These are phyloP conservation scores for Penicillium cataractarum DNA, from an alignment of 495 filamentous ascomycete species.

Conservation along the genomic window DNA sequence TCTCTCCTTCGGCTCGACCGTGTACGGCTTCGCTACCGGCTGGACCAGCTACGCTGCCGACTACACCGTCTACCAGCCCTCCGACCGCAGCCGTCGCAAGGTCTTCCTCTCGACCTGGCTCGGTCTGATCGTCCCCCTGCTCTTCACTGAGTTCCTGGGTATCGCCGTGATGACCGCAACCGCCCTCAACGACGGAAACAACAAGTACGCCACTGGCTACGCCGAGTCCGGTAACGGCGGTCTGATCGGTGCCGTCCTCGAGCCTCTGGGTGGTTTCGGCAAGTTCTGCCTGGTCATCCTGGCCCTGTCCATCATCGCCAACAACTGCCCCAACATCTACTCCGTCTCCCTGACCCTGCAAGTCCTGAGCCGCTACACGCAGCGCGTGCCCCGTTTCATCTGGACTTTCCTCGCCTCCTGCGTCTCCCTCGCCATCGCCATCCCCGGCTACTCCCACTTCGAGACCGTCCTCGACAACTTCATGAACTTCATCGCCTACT, in stretches of 20 bases:
- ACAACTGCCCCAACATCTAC: conserved; percentile 91
- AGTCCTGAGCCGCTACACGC: conserved; percentile 64
- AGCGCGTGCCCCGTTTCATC: conserved; percentile 74
- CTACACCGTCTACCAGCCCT: conserved; percentile 83
- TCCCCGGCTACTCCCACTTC: conserved; percentile 78
- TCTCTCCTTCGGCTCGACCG: conserved; percentile 72
- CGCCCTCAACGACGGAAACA: conserved; percentile 47
- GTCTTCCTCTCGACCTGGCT: conserved; percentile 72
- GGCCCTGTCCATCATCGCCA: conserved; percentile 77
- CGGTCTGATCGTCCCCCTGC: conserved; percentile 71
- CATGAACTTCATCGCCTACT: conserved; percentile 81
- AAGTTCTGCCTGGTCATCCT: conserved; percentile 83
- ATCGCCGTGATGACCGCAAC: conserved; percentile 72
- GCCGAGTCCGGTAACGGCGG: conserved; percentile 66
- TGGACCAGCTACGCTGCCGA: conserved; percentile 83
- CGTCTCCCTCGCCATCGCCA: conserved; percentile 74
- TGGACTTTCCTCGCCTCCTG: conserved; percentile 72
- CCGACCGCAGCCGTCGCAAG: conserved; percentile 55
- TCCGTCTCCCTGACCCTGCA: conserved; percentile 77
- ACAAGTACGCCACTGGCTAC: conserved; percentile 66
- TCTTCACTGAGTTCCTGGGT: conserved; percentile 81
- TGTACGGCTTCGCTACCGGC: conserved; percentile 79
- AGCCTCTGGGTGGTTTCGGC: conserved; percentile 72
- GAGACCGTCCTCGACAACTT: conserved; percentile 74
- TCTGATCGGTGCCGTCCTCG: conserved; percentile 68